phyloP scores from a whole-genome alignment of 352 stramenopile genomes.

The Pythium plurisporium region DNA sequence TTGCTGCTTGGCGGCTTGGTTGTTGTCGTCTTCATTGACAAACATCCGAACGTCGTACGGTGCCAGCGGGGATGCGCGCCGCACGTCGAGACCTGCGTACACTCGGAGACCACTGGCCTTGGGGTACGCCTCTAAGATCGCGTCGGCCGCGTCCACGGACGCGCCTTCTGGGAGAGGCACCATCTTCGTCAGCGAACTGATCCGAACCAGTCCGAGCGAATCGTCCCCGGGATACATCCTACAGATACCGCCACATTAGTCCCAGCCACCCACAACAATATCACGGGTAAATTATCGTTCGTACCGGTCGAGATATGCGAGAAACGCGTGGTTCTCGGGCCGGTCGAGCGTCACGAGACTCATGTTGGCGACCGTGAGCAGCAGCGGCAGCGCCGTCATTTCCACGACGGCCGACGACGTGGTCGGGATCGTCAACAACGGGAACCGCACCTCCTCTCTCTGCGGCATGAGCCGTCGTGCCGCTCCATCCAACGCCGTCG shows the following conservation, averaged over 20 bases:
- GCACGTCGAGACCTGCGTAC: slow-evolving; percentile 53
- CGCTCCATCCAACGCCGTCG: not conserved
- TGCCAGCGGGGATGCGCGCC: slow-evolving; percentile 13
- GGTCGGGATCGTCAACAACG: not conserved
- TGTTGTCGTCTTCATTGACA: slow-evolving; percentile 18
- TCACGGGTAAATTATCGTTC: not conserved
- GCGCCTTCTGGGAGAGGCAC: slow-evolving; percentile 28
- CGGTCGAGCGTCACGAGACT: slow-evolving; percentile 59
- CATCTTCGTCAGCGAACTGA: slow-evolving; percentile 33
- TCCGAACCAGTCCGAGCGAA: slow-evolving; percentile 44
- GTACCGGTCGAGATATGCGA: slow-evolving; percentile 43
- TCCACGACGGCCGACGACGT: slow-evolving; percentile 29
- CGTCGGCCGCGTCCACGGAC: slow-evolving; percentile 22
- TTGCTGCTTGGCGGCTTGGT: not conserved
- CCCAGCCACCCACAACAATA: not conserved
- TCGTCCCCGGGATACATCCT: slow-evolving; percentile 41
- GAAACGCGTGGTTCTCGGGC: slow-evolving; percentile 33
- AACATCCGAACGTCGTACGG: slow-evolving; percentile 16
- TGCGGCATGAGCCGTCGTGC: not conserved
- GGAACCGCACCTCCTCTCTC: not conserved
- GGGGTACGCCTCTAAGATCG: slow-evolving; percentile 35
- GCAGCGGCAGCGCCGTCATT: slow-evolving; percentile 50
- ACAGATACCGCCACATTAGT: slow-evolving; percentile 4
- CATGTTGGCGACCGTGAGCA: slow-evolving; percentile 48
- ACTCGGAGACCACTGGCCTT: slow-evolving; percentile 29